These are phyloP conservation scores for Geotrichum cucujoidarum DNA, from an alignment of 1,139 yeast genomes.

Conservation along the genomic window DNA sequence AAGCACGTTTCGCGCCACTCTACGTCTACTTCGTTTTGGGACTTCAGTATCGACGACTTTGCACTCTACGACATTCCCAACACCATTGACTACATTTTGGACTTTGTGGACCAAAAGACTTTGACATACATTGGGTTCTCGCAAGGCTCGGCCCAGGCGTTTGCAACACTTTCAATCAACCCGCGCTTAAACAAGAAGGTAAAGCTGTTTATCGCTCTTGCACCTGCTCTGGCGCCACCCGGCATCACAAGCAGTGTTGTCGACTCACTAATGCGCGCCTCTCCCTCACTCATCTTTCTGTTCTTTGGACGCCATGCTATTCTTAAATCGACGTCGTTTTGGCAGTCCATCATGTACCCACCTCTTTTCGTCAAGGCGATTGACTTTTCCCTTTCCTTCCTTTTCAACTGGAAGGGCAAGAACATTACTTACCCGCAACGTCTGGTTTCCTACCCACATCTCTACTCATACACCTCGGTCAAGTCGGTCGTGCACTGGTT, in stretches of 20 bases:
- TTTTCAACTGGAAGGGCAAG: constrained; percentile 75
- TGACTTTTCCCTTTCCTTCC: constrained; percentile 58
- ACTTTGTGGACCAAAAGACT: constrained; percentile 40
- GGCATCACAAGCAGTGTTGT: constrained; percentile 72
- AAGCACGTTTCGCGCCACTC: constrained; percentile 45
- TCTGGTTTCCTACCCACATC: constrained; percentile 69
- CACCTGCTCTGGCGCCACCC: constrained; percentile 94
- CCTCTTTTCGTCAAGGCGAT: constrained; percentile 71
- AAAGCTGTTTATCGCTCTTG: constrained; percentile 68
- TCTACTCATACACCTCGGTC: constrained; percentile 86
- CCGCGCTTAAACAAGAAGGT: constrained; percentile 64
- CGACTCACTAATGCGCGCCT: constrained; percentile 70
- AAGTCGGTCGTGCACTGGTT: constrained; percentile 96
- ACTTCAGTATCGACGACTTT: constrained; percentile 79
- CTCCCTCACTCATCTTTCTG: constrained; percentile 69
- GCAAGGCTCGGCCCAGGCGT: constrained; percentile 90
- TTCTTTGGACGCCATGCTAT: constrained; percentile 71
- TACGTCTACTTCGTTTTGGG: constrained; percentile 60
- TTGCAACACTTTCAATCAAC: constrained; percentile 72
- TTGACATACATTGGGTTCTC: constrained; percentile 78
- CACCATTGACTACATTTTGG: constrained; percentile 57
- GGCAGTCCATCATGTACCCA: constrained; percentile 82
- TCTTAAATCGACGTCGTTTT: constrained; percentile 70
- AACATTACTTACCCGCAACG: constrained; percentile 73
- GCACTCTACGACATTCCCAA: constrained; percentile 81